Percentiles rank a stretch among this genome's conserved stretches.
These are phyloP conservation scores for Pseudofabraea citricarpa DNA, from an alignment of 2,329 filamentous ascomycete species.

Conservation along the genomic window DNA sequence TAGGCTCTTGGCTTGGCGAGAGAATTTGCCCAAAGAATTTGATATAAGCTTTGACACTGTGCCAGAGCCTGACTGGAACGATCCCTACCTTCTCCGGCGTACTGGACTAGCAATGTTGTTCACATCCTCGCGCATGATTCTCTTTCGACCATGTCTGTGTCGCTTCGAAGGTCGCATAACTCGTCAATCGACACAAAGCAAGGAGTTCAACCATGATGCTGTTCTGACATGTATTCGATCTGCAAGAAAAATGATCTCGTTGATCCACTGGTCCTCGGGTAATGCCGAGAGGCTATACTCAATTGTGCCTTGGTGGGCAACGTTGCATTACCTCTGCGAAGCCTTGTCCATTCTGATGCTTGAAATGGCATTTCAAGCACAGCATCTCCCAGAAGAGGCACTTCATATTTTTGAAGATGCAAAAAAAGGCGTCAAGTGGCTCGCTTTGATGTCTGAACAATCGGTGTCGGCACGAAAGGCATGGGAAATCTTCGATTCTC, in stretches of 20 bases:
- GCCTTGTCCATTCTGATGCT: slow-evolving; percentile 21
- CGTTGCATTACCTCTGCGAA: slow-evolving; percentile 21
- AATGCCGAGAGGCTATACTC: slow-evolving; percentile 12
- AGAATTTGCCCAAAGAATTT: slow-evolving; percentile 12
- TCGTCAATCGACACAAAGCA: slow-evolving; percentile 8
- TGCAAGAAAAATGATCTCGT: slow-evolving; percentile 16
- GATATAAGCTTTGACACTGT: slow-evolving; percentile 14
- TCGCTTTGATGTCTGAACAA: slow-evolving; percentile 14
- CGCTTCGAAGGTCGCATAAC: slow-evolving; percentile 16
- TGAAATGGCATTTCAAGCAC: slow-evolving; percentile 19
- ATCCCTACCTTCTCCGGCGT: slow-evolving; percentile 8
- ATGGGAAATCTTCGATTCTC: slow-evolving; percentile 21
- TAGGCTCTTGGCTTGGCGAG: slow-evolving; percentile 14
- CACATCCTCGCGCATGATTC: slow-evolving; percentile 18
- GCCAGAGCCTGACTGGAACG: slow-evolving; percentile 8
- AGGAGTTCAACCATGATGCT: slow-evolving; percentile 15
- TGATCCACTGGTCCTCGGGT: slow-evolving; percentile 8
- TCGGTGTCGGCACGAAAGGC: slow-evolving; percentile 21
- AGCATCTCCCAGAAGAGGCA: slow-evolving; percentile 17
- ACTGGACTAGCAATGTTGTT: slow-evolving; percentile 19
- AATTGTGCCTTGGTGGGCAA: slow-evolving; percentile 19
- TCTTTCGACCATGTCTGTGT: slow-evolving; percentile 23
- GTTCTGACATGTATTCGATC: slow-evolving; percentile 16
- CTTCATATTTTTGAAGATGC: slow-evolving; percentile 18
- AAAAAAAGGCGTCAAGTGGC: slow-evolving; percentile 19